Base-by-base conservation (phyloP, 805 yeast species). In the Metschnikowia cerradonensis region DNA sequence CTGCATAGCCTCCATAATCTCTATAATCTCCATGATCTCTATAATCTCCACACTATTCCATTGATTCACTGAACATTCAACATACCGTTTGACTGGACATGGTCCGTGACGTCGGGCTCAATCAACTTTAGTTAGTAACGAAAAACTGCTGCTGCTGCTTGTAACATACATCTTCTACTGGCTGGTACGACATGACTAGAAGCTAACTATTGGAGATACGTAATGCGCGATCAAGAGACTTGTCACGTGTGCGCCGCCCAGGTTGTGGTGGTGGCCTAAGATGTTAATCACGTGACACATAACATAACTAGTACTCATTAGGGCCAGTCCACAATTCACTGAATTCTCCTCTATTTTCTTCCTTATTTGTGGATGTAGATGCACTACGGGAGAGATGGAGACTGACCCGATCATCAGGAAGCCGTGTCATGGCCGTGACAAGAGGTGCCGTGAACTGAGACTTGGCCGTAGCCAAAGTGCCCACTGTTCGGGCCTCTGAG, bases 361-460 rank as follows among this genome's bases (percentile, higher is more conserved):
- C 38, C 7, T 48, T 41, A 14, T 47, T 48, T 5, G 45, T 42
- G 5, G 45, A 42, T 3, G 45, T 42, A 23, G 45, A 42, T 15
- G 46, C 38, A 33, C 50, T 52, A 36, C 37, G 48, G 30, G 48
- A 49, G 11, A 51, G 48, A 5, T 17, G 43, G 47, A 52, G 39
- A 15, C 49, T 39, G 23, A 35, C 41, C 10, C 33, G 32, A 15
- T 44, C 47, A 6, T 35, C 47, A 1, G 55, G 48, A 14, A 52
- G 43, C 17, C 49, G 31, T 10, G 52, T 50, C 20, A 47, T 43
- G 8, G 53, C 55, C 15, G 55, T 52, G n/a, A 46, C 40, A 33
- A 49, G 39, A n/a, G 50, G 52, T 33, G 45, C 32, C 8, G 48
- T 47, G 30, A 39, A 19, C 34, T 30, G 52, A 2, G 54, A 44